phyloP scores from a whole-genome alignment of 495 filamentous ascomycete species.

The Penicillium riverlandense region DNA sequence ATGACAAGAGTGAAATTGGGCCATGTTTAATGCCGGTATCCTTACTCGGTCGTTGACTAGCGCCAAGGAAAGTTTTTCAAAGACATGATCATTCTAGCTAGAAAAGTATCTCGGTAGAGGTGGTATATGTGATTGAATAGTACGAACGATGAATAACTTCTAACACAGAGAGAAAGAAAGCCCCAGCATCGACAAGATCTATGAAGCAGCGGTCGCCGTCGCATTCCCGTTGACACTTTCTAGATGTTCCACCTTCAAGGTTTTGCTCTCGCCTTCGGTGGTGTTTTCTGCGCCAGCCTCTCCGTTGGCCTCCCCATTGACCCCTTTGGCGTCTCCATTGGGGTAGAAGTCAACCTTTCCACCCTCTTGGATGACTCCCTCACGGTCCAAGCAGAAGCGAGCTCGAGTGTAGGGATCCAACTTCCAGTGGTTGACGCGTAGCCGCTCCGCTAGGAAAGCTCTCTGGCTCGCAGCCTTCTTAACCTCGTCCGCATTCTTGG shows the following conservation, averaged over 20 bases:
- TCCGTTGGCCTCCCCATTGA: neutral
- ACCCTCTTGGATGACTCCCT: conserved; percentile 53
- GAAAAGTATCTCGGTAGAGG: too few relatives aligned
- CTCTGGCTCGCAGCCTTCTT: conserved; percentile 46
- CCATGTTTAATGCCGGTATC: too few relatives aligned
- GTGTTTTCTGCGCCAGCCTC: conserved; percentile 6
- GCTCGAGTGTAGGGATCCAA: conserved; percentile 72
- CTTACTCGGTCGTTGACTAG: too few relatives aligned
- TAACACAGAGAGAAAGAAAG: too few relatives aligned
- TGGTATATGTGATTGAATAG: too few relatives aligned
- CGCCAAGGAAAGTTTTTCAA: too few relatives aligned
- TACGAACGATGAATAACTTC: too few relatives aligned
- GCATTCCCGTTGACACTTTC: conserved; percentile 11
- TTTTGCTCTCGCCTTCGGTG: conserved; percentile 12
- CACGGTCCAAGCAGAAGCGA: conserved; percentile 61
- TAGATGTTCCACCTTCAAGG: conserved; percentile 21
- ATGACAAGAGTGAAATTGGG: too few relatives aligned
- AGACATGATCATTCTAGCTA: too few relatives aligned
- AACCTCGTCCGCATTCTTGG: conserved; percentile 27
- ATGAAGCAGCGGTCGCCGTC: conserved; percentile 2
- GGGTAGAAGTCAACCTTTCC: conserved; percentile 63
- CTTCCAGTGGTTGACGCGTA: conserved; percentile 76
- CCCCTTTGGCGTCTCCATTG: neutral
- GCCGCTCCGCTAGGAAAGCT: conserved; percentile 49
- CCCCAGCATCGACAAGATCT: neutral